These are phyloP conservation scores for Sungouiella thailandica DNA, from an alignment of 805 yeast genomes.

Conservation along the genomic window DNA sequence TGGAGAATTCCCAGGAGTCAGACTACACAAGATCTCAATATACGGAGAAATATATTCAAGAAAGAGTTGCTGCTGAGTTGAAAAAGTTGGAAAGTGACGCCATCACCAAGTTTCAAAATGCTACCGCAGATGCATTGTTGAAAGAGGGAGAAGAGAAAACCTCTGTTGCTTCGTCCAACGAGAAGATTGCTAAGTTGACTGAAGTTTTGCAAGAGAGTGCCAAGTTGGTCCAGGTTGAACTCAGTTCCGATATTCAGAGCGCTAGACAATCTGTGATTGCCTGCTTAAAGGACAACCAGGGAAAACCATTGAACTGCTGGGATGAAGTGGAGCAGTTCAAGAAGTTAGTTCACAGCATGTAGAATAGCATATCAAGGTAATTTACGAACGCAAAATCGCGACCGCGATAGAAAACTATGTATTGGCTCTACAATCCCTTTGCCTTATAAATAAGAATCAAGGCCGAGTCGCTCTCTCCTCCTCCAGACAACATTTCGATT, in stretches of 20 bases:
- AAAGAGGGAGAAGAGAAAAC: conserved; percentile 28
- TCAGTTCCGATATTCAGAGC: conserved; percentile 34
- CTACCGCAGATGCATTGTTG: conserved; percentile 40
- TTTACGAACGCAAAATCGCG: too few relatives aligned
- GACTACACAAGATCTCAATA: conserved; percentile 69
- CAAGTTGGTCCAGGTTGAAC: conserved; percentile 26
- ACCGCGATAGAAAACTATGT: not conserved
- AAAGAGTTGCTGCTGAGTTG: conserved; percentile 56
- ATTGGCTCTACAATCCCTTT: conserved; percentile 45
- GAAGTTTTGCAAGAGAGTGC: conserved; percentile 30
- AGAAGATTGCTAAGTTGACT: conserved; percentile 37
- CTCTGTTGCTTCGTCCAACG: conserved; percentile 31
- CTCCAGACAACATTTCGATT: conserved; percentile 86
- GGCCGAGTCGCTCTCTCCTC: conserved; percentile 97
- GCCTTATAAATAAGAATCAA: conserved; percentile 82
- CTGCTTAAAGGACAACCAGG: conserved; percentile 61
- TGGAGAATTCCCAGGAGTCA: conserved; percentile 59
- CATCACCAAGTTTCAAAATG: conserved; percentile 45
- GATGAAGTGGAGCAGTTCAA: conserved; percentile 71
- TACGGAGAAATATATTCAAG: conserved; percentile 61
- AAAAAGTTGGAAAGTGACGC: conserved; percentile 50
- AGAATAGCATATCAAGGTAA: conserved; percentile 5
- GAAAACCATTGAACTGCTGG: conserved; percentile 74
- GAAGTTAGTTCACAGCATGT: conserved; percentile 47
- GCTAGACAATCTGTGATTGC: conserved; percentile 48